A percentile compares a stretch with the other conserved stretches of the same genome.
phyloP scores from a whole-genome alignment of 2,329 filamentous ascomycete genomes.

The Pestalotiopsis sp. region DNA sequence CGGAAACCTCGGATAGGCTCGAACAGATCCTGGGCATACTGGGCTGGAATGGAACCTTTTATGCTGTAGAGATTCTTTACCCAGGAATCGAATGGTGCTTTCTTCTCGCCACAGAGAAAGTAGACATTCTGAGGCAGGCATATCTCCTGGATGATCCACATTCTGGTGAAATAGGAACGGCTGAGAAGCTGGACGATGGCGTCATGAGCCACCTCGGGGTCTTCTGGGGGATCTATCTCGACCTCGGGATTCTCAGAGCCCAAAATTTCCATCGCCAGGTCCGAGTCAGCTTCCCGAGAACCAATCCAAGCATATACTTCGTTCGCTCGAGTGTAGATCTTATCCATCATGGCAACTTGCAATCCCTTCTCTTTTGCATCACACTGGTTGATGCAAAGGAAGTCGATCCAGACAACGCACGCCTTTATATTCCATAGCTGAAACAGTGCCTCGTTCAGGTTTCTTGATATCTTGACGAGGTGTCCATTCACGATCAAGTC shows the following conservation, averaged over 20 bases:
- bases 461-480: background rate
- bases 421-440: background rate
- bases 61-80: background rate
- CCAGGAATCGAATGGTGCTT: background rate
- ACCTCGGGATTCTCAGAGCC: background rate
- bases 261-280: background rate
- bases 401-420: background rate
- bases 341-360: background rate
- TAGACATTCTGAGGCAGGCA: background rate
- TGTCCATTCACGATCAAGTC: background rate
- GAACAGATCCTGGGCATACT: background rate
- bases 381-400: conserved; percentile 1
- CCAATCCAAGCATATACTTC: background rate
- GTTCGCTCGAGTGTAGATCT: background rate
- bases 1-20: background rate
- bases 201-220: background rate
- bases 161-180: background rate
- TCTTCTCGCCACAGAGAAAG: background rate
- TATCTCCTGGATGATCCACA: background rate
- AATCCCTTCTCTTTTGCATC: background rate
- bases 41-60: background rate
- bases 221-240: background rate
- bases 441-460: background rate
- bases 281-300: background rate
- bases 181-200: background rate